phyloP scores from a whole-genome alignment of 345 rosid genomes.

The Passiflora organensis region DNA sequence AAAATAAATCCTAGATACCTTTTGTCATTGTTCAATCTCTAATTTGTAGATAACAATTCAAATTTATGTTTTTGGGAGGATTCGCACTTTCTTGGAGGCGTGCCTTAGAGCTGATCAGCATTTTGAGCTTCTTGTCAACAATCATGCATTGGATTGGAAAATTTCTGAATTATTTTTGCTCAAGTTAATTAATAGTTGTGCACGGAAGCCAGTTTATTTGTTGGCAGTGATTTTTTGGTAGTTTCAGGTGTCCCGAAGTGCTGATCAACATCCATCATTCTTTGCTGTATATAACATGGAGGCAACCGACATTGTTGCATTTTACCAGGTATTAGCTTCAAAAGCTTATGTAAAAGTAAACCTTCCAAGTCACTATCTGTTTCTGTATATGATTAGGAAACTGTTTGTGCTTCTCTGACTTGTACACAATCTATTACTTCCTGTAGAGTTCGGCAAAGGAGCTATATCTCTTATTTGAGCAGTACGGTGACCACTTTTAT shows the following conservation, averaged over 20 bases:
- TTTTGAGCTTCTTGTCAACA: not conserved
- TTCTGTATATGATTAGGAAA: not conserved
- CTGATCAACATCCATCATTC: slow-evolving; percentile 75
- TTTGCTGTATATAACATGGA: slow-evolving; percentile 97
- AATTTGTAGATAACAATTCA: not conserved
- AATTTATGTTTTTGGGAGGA: not conserved
- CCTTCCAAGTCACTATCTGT: slow-evolving; percentile 2
- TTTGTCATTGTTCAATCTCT: not conserved
- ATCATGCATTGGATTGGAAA: not conserved
- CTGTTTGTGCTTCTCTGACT: slow-evolving; percentile 8
- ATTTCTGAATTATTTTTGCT: not conserved
- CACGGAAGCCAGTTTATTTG: too few relatives aligned
- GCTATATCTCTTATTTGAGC: slow-evolving; percentile 77
- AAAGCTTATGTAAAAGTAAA: too few relatives aligned
- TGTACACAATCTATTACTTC: slow-evolving; percentile 14
- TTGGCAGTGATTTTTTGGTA: slow-evolving; percentile 19
- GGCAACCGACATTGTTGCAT: slow-evolving; percentile 89
- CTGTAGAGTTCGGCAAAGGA: slow-evolving; percentile 84
- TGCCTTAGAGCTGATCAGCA: not conserved
- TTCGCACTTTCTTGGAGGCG: not conserved
- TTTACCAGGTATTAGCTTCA: slow-evolving; percentile 60
- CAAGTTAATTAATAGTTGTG: too few relatives aligned
- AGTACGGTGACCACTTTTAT: slow-evolving; percentile 70
- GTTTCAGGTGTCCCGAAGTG: slow-evolving; percentile 55
- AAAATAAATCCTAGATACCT: not conserved